phyloP scores from a whole-genome alignment of 345 rosid species.

The Passiflora organensis region DNA sequence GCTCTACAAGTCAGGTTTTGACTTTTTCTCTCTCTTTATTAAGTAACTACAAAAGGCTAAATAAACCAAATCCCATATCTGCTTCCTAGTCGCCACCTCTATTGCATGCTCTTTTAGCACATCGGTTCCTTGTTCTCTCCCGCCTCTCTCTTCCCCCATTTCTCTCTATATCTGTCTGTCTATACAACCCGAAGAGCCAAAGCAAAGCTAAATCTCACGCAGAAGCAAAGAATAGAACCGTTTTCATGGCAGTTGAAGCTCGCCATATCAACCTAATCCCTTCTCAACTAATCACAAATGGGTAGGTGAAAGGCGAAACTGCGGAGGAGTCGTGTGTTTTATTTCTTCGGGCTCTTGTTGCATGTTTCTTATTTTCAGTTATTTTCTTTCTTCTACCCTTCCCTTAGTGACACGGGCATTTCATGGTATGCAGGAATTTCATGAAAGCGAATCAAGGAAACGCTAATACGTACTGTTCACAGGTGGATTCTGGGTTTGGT shows the following conservation, averaged over 20 bases:
- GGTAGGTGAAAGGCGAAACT: slow-evolving; percentile 14
- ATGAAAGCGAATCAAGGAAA: slow-evolving; percentile 35
- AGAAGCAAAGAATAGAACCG: slow-evolving; percentile 14
- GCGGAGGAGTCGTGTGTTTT: background rate
- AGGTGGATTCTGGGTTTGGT: slow-evolving; percentile 32
- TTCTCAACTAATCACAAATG: slow-evolving; percentile 35
- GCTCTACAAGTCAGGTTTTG: slow-evolving; percentile 1
- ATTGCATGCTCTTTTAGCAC: background rate
- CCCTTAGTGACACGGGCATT: background rate
- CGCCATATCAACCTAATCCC: slow-evolving; percentile 37
- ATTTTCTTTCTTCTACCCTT: background rate
- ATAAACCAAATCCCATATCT: slow-evolving; percentile 5
- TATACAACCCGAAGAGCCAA: slow-evolving; percentile 21
- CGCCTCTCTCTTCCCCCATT: background rate
- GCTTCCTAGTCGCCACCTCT: background rate
- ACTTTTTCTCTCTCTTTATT: slow-evolving; percentile 1
- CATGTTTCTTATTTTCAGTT: background rate
- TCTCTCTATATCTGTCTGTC: slow-evolving; percentile 6
- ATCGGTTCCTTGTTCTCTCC: slow-evolving; percentile 3
- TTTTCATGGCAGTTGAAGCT: slow-evolving; percentile 56
- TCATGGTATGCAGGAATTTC: slow-evolving; percentile 36
- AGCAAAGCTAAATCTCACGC: background rate
- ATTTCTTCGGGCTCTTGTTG: background rate
- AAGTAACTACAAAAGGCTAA: background rate
- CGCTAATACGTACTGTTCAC: slow-evolving; percentile 25